phyloP scores from a whole-genome alignment of 1,284 basidiomycete genomes.

The Xanthoconium separans region DNA sequence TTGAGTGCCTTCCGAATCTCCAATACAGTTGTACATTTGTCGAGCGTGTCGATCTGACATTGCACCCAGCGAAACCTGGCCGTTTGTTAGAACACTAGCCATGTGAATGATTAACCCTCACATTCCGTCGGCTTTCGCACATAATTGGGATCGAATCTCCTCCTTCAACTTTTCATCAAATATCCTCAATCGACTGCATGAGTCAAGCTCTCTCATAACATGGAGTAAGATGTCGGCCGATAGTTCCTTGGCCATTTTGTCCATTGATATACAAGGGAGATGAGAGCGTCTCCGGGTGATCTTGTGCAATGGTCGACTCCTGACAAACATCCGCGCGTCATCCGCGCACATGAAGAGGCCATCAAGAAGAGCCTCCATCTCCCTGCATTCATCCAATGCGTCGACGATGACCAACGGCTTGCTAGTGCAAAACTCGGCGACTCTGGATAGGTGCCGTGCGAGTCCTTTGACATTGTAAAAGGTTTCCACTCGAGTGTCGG shows the following conservation, averaged over 20 bases:
- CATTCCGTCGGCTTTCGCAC: constrained; percentile 5
- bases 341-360: not conserved
- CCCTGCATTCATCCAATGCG: constrained; percentile 13
- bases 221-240: too few species aligned
- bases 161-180: not conserved
- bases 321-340: constrained; percentile 7
- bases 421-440: not conserved
- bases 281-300: not conserved
- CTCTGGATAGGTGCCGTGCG: not conserved
- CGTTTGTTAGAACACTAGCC: not conserved
- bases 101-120: not conserved
- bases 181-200: not conserved
- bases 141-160: constrained; percentile 6
- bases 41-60: constrained; percentile 10
- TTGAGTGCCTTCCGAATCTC: constrained; percentile 5
- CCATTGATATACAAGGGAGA: constrained; percentile 6
- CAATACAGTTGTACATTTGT: not conserved
- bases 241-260: not conserved
- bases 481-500: not conserved
- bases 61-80: constrained; percentile 17
- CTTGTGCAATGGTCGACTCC: constrained; percentile 1
- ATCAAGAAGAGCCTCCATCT: constrained; percentile 3
- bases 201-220: too few species aligned
- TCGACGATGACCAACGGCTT: constrained; percentile 11
- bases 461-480: constrained; percentile 11